Conservation (phyloP, 306 rosid species). For the Cucurbita pepo region DNA sequence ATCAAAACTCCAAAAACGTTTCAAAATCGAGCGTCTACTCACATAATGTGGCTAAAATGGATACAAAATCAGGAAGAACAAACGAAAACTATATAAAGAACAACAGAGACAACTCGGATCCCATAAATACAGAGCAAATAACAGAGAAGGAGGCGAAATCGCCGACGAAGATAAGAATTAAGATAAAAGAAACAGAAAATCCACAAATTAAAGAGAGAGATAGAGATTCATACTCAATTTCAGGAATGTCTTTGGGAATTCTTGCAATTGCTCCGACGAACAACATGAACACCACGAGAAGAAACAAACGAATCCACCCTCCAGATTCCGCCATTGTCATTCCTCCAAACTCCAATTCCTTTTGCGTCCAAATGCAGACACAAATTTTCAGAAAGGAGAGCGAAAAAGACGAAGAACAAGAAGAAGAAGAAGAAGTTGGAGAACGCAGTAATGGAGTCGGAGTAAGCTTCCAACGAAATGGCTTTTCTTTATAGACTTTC, state of each 20-base stretch:
- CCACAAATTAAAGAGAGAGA: background rate
- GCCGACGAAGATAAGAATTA: background rate
- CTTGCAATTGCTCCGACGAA: constrained; percentile 32
- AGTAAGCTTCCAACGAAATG: constrained; percentile 6
- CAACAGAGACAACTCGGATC: background rate
- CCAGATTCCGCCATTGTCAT: constrained; percentile 39
- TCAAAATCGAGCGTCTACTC: background rate
- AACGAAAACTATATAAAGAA: background rate
- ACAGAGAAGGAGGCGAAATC: background rate
- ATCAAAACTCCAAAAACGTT: background rate
- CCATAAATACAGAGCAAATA: background rate
- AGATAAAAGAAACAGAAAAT: background rate
- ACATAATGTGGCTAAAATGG: background rate
- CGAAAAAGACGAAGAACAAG: background rate
- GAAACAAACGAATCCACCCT: constrained; percentile 14
- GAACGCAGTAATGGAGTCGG: constrained; percentile 4
- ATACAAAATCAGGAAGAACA: background rate
- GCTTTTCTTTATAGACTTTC: constrained; percentile 9
- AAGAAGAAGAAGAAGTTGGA: background rate
- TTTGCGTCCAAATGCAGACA: background rate
- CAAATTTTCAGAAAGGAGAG: background rate
- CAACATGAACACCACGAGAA: constrained; percentile 24
- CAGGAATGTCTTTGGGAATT: constrained; percentile 21
- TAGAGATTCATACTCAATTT: constrained; percentile 20
- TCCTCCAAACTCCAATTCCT: background rate